These are phyloP conservation scores for Euphorbia pulcherrima DNA, from an alignment of 345 rosid species.

Conservation along the genomic window DNA sequence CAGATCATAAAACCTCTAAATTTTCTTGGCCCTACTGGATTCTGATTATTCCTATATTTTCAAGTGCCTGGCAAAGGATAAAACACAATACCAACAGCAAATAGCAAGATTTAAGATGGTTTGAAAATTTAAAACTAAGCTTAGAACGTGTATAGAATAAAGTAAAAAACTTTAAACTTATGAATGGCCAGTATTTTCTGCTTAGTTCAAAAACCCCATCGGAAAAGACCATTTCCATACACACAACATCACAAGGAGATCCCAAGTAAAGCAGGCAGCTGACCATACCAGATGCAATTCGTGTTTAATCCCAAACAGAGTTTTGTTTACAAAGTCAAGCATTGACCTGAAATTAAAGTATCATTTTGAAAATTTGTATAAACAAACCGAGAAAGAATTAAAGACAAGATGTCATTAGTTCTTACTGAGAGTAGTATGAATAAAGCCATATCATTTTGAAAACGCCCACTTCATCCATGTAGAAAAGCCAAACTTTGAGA, in stretches of 20 bases:
- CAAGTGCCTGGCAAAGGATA: too few species aligned
- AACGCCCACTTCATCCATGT: conserved; percentile 69
- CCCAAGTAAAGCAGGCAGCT: neutral
- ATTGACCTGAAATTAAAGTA: neutral
- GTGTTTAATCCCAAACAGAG: neutral
- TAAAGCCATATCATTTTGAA: conserved; percentile 28
- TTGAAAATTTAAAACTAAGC: neutral
- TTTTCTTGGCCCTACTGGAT: too few species aligned
- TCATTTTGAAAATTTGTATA: neutral
- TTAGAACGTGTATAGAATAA: neutral
- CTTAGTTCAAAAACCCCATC: neutral
- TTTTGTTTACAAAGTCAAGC: neutral
- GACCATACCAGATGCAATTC: neutral
- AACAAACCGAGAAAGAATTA: neutral
- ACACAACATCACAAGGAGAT: neutral
- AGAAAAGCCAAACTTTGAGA: conserved; percentile 67
- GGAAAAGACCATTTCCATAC: neutral
- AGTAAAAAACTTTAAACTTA: neutral
- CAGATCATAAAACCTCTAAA: too few species aligned
- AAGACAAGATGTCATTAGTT: neutral
- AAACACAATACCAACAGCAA: neutral
- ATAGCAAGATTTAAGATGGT: neutral
- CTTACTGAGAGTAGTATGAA: neutral
- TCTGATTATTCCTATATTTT: too few species aligned
- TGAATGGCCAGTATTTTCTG: neutral